phyloP scores from a whole-genome alignment of 2,329 filamentous ascomycete genomes.

The Fusarium sp. region DNA sequence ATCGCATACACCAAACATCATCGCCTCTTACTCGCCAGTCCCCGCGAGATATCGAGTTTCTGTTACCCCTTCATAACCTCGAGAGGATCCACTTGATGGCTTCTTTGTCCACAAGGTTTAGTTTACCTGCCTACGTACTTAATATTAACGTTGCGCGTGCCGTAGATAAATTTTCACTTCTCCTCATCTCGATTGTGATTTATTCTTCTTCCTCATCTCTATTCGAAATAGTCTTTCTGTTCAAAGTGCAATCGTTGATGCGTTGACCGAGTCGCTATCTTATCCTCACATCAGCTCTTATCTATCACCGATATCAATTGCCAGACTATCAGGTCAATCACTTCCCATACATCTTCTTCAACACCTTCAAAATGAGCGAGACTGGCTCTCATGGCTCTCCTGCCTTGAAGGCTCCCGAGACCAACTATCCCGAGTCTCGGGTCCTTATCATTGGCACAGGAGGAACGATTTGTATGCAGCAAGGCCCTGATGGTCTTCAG shows the following conservation, averaged over 20 bases:
- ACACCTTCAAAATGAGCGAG: conserved; percentile 21
- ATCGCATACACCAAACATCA: conserved; percentile 11
- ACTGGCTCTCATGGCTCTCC: conserved; percentile 16
- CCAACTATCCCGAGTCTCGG: conserved; percentile 74
- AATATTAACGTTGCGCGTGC: conserved; percentile 14
- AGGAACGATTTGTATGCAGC: conserved; percentile 91
- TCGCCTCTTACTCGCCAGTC: conserved; percentile 40
- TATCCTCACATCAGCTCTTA: too few relatives aligned
- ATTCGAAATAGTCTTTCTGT: not conserved
- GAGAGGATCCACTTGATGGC: conserved; percentile 45
- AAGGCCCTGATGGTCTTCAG: conserved; percentile 80
- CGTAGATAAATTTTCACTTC: conserved; percentile 21
- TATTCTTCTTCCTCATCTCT: not conserved
- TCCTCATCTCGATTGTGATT: not conserved
- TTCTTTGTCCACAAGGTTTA: too few relatives aligned
- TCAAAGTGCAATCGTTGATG: not conserved
- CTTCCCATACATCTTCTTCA: not conserved
- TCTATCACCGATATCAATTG: conserved; percentile 6
- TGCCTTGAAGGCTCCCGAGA: conserved; percentile 26
- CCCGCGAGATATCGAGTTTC: conserved; percentile 43
- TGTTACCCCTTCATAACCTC: conserved; percentile 46
- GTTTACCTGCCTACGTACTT: not conserved
- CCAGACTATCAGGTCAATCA: not conserved
- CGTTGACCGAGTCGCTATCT: conserved; percentile 12
- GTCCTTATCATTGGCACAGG: conserved; percentile 93